Conservation (phyloP, 768 basidiomycete species). For the Tricholoma terreum region DNA sequence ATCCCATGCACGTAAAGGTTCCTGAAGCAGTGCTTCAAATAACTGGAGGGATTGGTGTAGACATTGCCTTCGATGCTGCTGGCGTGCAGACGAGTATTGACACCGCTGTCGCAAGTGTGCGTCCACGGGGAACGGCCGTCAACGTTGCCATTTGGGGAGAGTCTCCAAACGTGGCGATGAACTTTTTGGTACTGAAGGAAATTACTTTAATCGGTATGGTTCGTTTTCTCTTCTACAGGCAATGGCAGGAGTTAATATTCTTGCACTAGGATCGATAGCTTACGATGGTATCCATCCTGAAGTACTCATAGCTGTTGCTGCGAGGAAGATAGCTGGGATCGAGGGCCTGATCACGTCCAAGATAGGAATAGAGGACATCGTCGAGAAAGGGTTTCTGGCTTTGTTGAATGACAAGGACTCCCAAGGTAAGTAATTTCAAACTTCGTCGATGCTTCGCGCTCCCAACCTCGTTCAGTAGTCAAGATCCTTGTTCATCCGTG, state of each 20-base stretch:
- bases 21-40: constrained; percentile 21
- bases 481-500: constrained; percentile 37
- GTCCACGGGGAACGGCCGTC: constrained; percentile 36
- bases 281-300: constrained; percentile 38
- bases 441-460: background rate
- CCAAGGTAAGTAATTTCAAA: constrained; percentile 30
- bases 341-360: constrained; percentile 41
- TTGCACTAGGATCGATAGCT: constrained; percentile 29
- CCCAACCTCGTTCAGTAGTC: constrained; percentile 19
- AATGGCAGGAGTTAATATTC: background rate
- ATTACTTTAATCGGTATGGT: constrained; percentile 34
- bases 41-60: constrained; percentile 35
- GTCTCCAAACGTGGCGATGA: constrained; percentile 33
- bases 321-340: constrained; percentile 36
- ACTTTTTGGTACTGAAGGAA: constrained; percentile 34
- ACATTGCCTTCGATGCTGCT: constrained; percentile 47
- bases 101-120: constrained; percentile 32
- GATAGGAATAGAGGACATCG: constrained; percentile 39
- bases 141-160: constrained; percentile 45
- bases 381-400: constrained; percentile 39
- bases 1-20: constrained; percentile 31
- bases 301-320: constrained; percentile 35
- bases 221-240: background rate
- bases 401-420: constrained; percentile 39
- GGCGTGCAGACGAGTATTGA: constrained; percentile 38